Conservation (phyloP, 495 filamentous ascomycete genomes). For the Penicillium psychrofluorescens region DNA sequence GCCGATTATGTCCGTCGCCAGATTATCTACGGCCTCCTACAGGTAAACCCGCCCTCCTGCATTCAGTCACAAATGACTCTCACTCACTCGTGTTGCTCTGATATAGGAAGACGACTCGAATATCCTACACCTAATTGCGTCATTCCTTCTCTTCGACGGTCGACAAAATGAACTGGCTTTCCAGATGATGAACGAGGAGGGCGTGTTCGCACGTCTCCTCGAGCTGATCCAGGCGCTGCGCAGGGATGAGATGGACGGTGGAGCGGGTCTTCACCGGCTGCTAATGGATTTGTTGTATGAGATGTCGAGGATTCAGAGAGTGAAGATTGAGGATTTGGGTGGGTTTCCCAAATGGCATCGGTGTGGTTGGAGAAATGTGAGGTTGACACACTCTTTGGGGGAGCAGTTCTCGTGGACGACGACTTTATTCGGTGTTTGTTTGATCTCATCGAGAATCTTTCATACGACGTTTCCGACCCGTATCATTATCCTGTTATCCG, state of each 20-base stretch:
- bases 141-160: slow-evolving; percentile 88
- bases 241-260: slow-evolving; percentile 56
- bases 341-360: slow-evolving; percentile 17
- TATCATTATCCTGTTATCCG: slow-evolving; percentile 95
- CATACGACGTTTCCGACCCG: slow-evolving; percentile 85
- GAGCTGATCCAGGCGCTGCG: slow-evolving; percentile 67
- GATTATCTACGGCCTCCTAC: slow-evolving; percentile 84
- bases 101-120: slow-evolving; percentile 67
- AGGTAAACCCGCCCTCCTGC: slow-evolving; percentile 42
- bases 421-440: slow-evolving; percentile 79
- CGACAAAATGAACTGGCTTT: slow-evolving; percentile 70
- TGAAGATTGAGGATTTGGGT: slow-evolving; percentile 72
- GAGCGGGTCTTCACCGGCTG: slow-evolving; percentile 64
- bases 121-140: slow-evolving; percentile 73
- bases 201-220: slow-evolving; percentile 72
- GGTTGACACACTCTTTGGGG: neutral
- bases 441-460: slow-evolving; percentile 78
- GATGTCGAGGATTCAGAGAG: slow-evolving; percentile 86
- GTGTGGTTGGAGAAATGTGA: slow-evolving; percentile 7
- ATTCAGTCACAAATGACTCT: neutral
- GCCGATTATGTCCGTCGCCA: slow-evolving; percentile 85
- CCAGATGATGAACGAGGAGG: slow-evolving; percentile 79
- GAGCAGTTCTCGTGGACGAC: slow-evolving; percentile 64
- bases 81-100: neutral
- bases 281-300: slow-evolving; percentile 90